Evolutionary conservation across 371 early-diverging fungal species (phyloP).

Genomic region (Mortierella sp.): DNA sequence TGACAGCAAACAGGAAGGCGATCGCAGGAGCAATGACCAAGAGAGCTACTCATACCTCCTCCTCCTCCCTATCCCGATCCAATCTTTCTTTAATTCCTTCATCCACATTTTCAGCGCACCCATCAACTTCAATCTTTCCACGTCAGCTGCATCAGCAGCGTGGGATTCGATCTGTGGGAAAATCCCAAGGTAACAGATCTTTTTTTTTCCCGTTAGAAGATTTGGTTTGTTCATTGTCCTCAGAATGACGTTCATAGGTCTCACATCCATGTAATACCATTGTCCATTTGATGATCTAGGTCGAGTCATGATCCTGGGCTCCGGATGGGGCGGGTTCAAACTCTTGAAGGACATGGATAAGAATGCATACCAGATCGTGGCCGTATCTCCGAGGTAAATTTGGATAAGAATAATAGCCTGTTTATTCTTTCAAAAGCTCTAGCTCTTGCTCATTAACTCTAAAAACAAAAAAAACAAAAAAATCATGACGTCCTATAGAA

Average conservation of each 20-base stretch:
- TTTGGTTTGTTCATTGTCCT: neutral
- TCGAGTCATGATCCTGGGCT: conserved; percentile 67
- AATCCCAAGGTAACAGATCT: conserved; percentile 37
- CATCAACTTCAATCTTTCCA: neutral
- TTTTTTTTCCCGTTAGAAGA: neutral
- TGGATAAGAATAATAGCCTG: neutral
- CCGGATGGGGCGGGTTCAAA: conserved; percentile 82
- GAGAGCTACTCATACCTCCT: neutral
- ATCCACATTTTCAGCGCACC: neutral
- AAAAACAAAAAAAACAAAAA: neutral
- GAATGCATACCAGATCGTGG: conserved; percentile 74
- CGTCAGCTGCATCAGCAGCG: conserved; percentile 8
- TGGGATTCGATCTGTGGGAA: conserved; percentile 48
- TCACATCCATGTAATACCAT: neutral
- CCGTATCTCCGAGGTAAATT: conserved; percentile 73
- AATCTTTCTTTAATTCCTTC: conserved; percentile 5
- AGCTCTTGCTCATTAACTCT: neutral
- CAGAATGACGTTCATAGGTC: neutral
- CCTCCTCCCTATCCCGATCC: conserved; percentile 7
- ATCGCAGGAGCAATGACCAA: neutral
- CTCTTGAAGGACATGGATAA: conserved; percentile 71
- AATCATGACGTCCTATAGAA: conserved; percentile 56
- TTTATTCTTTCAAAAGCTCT: conserved; percentile 21
- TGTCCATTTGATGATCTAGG: conserved; percentile 8
- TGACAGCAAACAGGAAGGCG: neutral